These are phyloP conservation scores for Wickerhamomyces subpelliculosus DNA, from an alignment of 805 yeast genomes.

Conservation along the genomic window DNA sequence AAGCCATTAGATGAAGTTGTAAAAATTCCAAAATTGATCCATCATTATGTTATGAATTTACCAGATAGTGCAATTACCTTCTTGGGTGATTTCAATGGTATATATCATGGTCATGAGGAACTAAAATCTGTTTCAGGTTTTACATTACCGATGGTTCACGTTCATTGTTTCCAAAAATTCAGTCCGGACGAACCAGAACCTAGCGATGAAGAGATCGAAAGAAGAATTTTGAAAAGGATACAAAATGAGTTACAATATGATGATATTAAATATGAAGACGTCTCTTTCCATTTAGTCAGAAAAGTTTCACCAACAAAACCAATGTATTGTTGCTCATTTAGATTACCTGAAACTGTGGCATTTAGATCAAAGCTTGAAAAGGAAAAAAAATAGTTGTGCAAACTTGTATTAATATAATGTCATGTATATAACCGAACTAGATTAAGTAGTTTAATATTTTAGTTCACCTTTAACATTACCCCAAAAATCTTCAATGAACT, in stretches of 20 bases:
- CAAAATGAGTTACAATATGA: constrained; percentile 36
- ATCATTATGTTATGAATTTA: constrained; percentile 88
- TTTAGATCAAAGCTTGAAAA: constrained; percentile 30
- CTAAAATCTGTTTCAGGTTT: constrained; percentile 37
- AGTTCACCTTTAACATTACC: constrained; percentile 38
- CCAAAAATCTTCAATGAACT: constrained; percentile 45
- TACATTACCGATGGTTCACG: constrained; percentile 70
- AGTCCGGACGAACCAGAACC: constrained; percentile 73
- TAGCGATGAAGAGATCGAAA: constrained; percentile 54
- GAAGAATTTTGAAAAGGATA: constrained; percentile 54
- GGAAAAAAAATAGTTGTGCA: too few relatives aligned
- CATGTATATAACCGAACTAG: not conserved
- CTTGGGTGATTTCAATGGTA: constrained; percentile 68
- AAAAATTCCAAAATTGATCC: constrained; percentile 45
- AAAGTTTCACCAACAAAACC: constrained; percentile 95
- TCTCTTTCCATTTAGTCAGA: constrained; percentile 78
- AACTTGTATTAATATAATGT: not conserved
- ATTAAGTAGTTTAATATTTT: constrained; percentile 25
- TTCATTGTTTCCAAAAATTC: constrained; percentile 89
- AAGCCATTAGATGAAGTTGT: too few relatives aligned
- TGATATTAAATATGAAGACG: constrained; percentile 36
- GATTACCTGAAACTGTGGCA: constrained; percentile 62
- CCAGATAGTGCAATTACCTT: constrained; percentile 91
- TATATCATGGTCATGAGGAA: constrained; percentile 41
- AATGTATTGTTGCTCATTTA: constrained; percentile 85